A percentile compares a stretch with the other conserved stretches of the same genome.
These are phyloP conservation scores for Neostapfia colusana DNA, from an alignment of 176 grass and related monocot genomes.

Conservation along the genomic window DNA sequence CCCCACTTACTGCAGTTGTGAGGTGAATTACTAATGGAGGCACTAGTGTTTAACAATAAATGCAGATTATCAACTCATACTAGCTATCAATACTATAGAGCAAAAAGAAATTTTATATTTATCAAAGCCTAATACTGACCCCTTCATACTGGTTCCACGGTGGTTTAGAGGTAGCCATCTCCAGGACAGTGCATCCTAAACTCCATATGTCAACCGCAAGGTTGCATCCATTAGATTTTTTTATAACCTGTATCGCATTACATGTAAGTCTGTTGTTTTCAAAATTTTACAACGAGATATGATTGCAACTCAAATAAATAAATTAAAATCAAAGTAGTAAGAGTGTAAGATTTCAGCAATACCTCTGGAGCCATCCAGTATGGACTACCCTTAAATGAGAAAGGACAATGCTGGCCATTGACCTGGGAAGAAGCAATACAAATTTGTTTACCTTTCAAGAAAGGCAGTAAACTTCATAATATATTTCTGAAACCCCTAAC, in stretches of 20 bases:
- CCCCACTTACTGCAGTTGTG: background rate
- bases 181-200: slow-evolving; percentile 95
- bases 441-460: background rate
- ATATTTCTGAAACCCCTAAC: background rate
- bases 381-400: slow-evolving; percentile 98
- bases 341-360: slow-evolving; percentile 27
- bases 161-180: slow-evolving; percentile 99
- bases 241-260: slow-evolving; percentile 72
- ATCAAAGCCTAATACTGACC: slow-evolving; percentile 52
- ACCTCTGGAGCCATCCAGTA: slow-evolving; percentile 99
- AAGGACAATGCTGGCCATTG: slow-evolving; percentile 85
- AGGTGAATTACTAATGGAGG: background rate
- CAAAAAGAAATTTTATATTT: slow-evolving; percentile 22
- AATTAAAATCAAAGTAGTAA: slow-evolving; percentile 13
- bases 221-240: slow-evolving; percentile 94
- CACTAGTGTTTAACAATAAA: slow-evolving; percentile 17
- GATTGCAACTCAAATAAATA: slow-evolving; percentile 19
- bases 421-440: slow-evolving; percentile 46
- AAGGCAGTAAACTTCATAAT: slow-evolving; percentile 12
- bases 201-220: slow-evolving; percentile 99
- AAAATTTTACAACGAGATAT: slow-evolving; percentile 19
- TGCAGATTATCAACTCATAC: background rate
- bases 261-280: slow-evolving; percentile 8
- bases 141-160: slow-evolving; percentile 99
- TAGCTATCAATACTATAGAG: slow-evolving; percentile 14